Evolutionary conservation across 306 rosid species (phyloP), one percentile per base, ranked within the genome.

Genomic region (Pyrus bretschneideri): DNA sequence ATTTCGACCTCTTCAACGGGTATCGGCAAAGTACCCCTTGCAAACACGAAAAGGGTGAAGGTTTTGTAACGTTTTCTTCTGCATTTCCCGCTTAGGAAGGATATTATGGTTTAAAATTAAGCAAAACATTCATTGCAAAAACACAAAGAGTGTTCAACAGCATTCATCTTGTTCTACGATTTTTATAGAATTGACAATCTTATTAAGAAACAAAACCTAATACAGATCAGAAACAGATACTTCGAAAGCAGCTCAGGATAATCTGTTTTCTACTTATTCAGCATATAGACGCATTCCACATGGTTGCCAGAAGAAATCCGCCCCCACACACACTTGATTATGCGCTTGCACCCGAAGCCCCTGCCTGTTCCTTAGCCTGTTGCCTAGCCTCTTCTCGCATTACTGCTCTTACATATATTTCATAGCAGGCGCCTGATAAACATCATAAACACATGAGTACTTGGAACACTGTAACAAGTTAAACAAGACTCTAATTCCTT

Each of bases 341-440:
- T 60, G 86, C 79, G 77, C 80, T 79, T 71, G 62, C 72, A 58
- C 76, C 70, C 7, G 40, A 58, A 22, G 76, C 69, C 25, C 69
- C 60, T 14, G 82, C 84, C 72, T 84, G 80, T 69, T 79, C 80
- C 57, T 81, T 81, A 65, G 84, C 84, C 72, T 84, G 80, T 69
- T 79, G 78, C 57, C 83, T 81, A 68, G 95, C 81, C 61, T 88
- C 93, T 81, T 88, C 85, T 78, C 91, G 86, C 81, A 67, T 70
- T 52, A 76, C 65, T 13, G 87, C 89, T 81, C 27, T 92, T 46
- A 89, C 88, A 51, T 90, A 89, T 79, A 95, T 82, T 87, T 92
- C 97, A 22, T 92, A 95, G 88, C 89, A 84, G 85, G 89, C 84
- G 61, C 97, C 96, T 90, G 90, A 78, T 30, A 79, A 71, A 79